Conservation (phyloP, 257 asterid genomes). For the Fraxinus quadrangulata region DNA sequence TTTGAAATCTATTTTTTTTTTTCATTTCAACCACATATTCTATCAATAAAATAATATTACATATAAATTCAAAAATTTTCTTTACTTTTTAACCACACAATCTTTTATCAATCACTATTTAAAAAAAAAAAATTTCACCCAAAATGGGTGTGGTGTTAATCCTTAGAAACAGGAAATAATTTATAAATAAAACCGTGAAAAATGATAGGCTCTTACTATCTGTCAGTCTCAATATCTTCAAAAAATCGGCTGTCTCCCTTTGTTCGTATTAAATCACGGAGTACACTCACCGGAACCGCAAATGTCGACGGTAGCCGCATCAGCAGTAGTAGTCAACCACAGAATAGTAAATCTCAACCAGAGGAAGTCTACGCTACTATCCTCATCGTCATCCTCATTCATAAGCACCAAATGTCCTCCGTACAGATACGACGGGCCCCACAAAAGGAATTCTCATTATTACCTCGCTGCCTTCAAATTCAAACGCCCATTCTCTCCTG, state of each 20-base stretch:
- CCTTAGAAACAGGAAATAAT: too few species aligned
- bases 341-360: background rate
- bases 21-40: too few species aligned
- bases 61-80: too few species aligned
- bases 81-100: too few species aligned
- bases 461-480: constrained; percentile 33
- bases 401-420: constrained; percentile 28
- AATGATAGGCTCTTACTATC: constrained; percentile 21
- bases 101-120: too few species aligned
- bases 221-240: constrained; percentile 9
- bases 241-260: constrained; percentile 18
- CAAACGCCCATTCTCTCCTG: constrained; percentile 45
- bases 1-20: too few species aligned
- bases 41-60: too few species aligned
- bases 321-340: constrained; percentile 34
- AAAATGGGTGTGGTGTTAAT: too few species aligned
- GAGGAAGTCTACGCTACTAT: constrained; percentile 16
- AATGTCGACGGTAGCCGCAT: constrained; percentile 40
- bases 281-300: background rate
- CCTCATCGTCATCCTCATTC: constrained; percentile 31
- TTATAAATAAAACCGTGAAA: constrained; percentile 20
- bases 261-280: background rate
- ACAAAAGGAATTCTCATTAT: constrained; percentile 23
- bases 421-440: constrained; percentile 28
- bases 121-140: too few species aligned